Evolutionary conservation across 139 green algal species (phyloP), one percentile per base, ranked within the genome.

Genomic region (Asterochloris sp.): DNA sequence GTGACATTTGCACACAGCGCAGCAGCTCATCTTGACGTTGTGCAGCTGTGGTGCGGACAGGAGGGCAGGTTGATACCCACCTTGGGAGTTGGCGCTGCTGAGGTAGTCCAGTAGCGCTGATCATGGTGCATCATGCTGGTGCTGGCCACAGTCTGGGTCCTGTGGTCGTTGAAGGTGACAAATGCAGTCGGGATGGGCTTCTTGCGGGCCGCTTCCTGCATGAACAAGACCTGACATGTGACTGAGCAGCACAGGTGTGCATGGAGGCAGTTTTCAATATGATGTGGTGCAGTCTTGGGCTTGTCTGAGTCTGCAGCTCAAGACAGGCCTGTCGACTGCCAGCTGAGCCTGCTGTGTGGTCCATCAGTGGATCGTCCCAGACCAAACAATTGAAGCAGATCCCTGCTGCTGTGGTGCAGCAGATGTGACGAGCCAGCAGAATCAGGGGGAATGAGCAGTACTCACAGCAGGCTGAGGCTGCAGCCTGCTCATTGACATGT

Each of bases 41-140:
- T 68, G 19, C 17, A 10, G 62, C 9, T 71, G 62, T 13, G 64
- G 47, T 54, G n/a, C 71, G 82, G 17, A 84, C 63, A 21, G 92
- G 81, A 83, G 89, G 92, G 19, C 13, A 77, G 73, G 15, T 15
- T 29, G 26, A 88, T 29, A 17, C 94, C 47, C 60, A 93, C 90
- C 60, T 82, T 76, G 13, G 89, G 87, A 10, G 73, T 69, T 15
- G 92, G 90, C 4, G 92, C 90, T 28, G 54, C 74, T 64, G 83
- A 24, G 0, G 83, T 68, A 17, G 86, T 76, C 91, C 91, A 95
- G 21, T 83, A 69, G 14, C 54, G 73, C 78, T 87, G 82, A 74
- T 94, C 89, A 29, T 94, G 86, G 83, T 89, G 85, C 68, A 91
- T 85, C 62, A 95, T 89, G 12, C 83, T 81, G 28, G 83, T 89